Base-by-base conservation (phyloP, 306 rosid genomes). In the Castanea mollissima region DNA sequence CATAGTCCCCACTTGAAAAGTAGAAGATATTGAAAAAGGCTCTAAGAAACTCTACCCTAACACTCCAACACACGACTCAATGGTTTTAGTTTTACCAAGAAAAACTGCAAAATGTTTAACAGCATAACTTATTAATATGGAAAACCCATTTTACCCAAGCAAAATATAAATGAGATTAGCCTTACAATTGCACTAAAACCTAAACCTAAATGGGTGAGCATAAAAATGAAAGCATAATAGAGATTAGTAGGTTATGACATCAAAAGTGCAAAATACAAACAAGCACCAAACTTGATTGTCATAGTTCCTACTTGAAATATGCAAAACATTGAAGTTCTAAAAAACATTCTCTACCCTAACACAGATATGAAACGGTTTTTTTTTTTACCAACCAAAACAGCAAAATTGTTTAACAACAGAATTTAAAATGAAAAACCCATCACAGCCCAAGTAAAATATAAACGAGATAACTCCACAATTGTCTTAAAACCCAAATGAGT, bases 401-500 rank as follows among this genome's bases (percentile, higher is more conserved):
- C 11, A 8, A 41, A 41, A 41, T 41, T 41, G 2, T 41, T 41
- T 41, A 41, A 41, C 46, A 41, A 41, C 46, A 41, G 8, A 41
- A 41, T 41, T 41, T 41, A 41, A 65, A 11, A 41, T 18, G 49
- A 41, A 5, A 74, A 15, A 54, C 60, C 38, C 68, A 52, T 35
- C 56, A 51, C 16, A 57, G 41, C 57, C 31, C 57, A 27, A 13
- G 25, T 41, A 18, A 32, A 18, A 52, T 46, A 20, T 5, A 46
- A 41, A 41, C 2, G 11, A 41, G 46, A 41, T 41, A 41, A 41
- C 46, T 41, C 11, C 46, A 41, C 3, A 2, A 8, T 41, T 16
- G 77, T 59, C 63, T 34, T 19, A 31, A 46, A 75, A 78, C 67
- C 31, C 55, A 82, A 75, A 75, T 58, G 80, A 76, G 76, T 35